Evolutionary conservation across 179 eudicot species (phyloP).

Genomic region (Beta lomatogona): DNA sequence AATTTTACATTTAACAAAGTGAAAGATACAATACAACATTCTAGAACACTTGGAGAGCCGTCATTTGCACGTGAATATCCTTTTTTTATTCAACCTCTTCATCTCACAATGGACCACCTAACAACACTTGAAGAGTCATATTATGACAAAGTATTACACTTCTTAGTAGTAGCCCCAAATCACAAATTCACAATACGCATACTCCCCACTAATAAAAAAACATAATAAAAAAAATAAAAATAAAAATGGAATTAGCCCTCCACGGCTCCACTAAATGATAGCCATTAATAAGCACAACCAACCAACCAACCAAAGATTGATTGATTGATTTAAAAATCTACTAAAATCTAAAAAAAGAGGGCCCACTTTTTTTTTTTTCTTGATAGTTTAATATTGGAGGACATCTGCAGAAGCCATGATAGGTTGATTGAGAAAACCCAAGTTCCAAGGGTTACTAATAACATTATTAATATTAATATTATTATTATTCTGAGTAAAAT

Average conservation of each 20-base stretch:
- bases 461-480: background rate
- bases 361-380: background rate
- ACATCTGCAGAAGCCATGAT: conserved; percentile 54
- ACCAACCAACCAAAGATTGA: background rate
- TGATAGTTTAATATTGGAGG: conserved; percentile 21
- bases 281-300: background rate
- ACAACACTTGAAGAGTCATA: conserved; percentile 12
- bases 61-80: conserved; percentile 21
- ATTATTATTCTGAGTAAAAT: conserved; percentile 16
- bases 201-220: background rate
- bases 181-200: background rate
- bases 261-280: background rate
- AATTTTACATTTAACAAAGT: background rate
- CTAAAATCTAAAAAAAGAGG: background rate
- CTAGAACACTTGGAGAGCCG: background rate
- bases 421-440: conserved; percentile 46
- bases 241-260: background rate
- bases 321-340: background rate
- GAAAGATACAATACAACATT: background rate
- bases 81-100: background rate
- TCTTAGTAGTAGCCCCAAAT: background rate
- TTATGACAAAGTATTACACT: background rate
- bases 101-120: conserved; percentile 14
- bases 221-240: background rate
- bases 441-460: conserved; percentile 42